These are phyloP conservation scores for Trametes elegans DNA, from an alignment of 768 basidiomycete genomes.

Conservation along the genomic window DNA sequence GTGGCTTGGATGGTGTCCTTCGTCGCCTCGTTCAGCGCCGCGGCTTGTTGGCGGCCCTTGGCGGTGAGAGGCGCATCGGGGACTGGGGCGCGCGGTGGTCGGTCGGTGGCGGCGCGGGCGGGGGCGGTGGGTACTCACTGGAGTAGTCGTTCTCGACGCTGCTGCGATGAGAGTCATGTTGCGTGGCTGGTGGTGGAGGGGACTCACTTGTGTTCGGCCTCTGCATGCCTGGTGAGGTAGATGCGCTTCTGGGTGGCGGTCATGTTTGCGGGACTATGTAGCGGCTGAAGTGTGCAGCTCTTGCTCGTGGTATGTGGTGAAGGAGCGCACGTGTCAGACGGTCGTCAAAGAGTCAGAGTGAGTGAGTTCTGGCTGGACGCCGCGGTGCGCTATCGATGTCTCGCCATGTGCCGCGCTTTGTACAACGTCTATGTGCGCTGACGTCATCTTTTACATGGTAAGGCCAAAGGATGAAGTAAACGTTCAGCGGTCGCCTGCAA, in stretches of 20 bases:
- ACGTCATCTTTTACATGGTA: no score
- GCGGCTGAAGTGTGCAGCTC: no score
- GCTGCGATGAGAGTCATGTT: constrained; percentile 1
- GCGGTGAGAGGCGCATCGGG: constrained; percentile 28
- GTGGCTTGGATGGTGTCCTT: constrained; percentile 24
- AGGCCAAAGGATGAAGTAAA: no score
- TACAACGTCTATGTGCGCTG: no score
- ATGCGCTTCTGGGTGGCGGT: constrained; percentile 28
- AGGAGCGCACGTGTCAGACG: background rate
- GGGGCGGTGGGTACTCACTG: constrained; percentile 13
- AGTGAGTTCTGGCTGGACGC: no score
- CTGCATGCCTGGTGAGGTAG: constrained; percentile 29
- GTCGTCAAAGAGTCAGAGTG: background rate
- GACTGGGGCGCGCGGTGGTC: constrained; percentile 11
- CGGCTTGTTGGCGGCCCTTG: constrained; percentile 27
- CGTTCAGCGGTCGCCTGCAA: no score
- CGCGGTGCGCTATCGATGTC: background rate
- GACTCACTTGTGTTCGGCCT: constrained; percentile 31
- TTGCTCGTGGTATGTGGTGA: background rate
- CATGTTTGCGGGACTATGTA: background rate
- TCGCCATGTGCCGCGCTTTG: no score
- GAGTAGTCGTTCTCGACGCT: constrained; percentile 26
- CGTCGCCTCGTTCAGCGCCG: constrained; percentile 22
- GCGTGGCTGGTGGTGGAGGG: background rate
- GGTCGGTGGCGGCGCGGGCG: background rate